These are phyloP conservation scores for Solanum okadae DNA, from an alignment of 257 asterid genomes.

Conservation along the genomic window DNA sequence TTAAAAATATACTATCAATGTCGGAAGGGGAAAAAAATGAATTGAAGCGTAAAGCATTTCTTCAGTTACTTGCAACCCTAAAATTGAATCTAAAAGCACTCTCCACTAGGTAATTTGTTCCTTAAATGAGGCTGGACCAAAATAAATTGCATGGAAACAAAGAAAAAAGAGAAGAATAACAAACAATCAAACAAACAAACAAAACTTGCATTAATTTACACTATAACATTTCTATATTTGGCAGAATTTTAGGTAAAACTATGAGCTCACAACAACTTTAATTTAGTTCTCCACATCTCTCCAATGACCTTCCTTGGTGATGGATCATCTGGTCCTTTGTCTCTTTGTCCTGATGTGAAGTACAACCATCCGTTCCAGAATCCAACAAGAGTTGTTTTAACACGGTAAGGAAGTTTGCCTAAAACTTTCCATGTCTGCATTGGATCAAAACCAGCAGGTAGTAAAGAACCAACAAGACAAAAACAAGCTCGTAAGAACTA, in stretches of 20 bases:
- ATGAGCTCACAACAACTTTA: conserved; percentile 32
- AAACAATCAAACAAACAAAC: background rate
- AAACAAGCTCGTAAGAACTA: background rate
- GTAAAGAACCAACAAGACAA: background rate
- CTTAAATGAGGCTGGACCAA: background rate
- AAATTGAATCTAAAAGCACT: background rate
- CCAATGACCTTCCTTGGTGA: conserved; percentile 79
- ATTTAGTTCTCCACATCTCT: conserved; percentile 86
- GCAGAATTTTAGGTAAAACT: background rate
- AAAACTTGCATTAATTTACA: background rate
- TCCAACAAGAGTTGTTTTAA: conserved; percentile 86
- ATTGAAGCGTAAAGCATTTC: background rate
- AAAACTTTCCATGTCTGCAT: conserved; percentile 77
- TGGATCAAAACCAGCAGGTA: conserved; percentile 6
- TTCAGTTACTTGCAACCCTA: background rate
- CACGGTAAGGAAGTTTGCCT: conserved; percentile 89
- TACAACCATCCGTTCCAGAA: conserved; percentile 89
- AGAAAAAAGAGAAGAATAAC: background rate
- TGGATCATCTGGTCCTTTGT: conserved; percentile 77
- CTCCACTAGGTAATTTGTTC: background rate
- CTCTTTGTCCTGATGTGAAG: conserved; percentile 93
- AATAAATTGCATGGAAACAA: background rate
- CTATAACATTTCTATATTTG: background rate
- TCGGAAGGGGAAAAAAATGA: background rate
- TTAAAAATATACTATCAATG: background rate